These are phyloP conservation scores for Cladosporium sp. DNA, from an alignment of 2,329 filamentous ascomycete genomes.

Conservation along the genomic window DNA sequence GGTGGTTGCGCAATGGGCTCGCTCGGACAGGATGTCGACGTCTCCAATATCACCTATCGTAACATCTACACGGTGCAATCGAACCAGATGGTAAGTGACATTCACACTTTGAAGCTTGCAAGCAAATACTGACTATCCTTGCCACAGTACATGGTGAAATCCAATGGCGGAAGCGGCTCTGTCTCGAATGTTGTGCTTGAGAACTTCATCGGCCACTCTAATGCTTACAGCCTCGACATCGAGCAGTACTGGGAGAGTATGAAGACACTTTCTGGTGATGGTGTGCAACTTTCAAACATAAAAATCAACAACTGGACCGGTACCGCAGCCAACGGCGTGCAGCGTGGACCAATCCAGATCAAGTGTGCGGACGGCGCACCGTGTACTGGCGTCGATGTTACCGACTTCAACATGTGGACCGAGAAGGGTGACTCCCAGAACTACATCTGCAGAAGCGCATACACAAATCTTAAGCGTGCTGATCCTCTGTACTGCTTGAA, in stretches of 20 bases:
- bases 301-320: slow-evolving; percentile 55
- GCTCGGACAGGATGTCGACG: slow-evolving; percentile 46
- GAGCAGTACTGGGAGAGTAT: slow-evolving; percentile 51
- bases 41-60: slow-evolving; percentile 51
- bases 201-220: slow-evolving; percentile 58
- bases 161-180: slow-evolving; percentile 53
- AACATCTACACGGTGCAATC: slow-evolving; percentile 57
- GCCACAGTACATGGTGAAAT: slow-evolving; percentile 55
- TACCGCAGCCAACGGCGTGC: slow-evolving; percentile 45
- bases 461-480: slow-evolving; percentile 31
- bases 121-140: not conserved
- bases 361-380: slow-evolving; percentile 49
- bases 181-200: slow-evolving; percentile 50
- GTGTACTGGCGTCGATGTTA: slow-evolving; percentile 50
- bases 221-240: slow-evolving; percentile 56
- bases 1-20: slow-evolving; percentile 57
- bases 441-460: slow-evolving; percentile 49
- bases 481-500: slow-evolving; percentile 43
- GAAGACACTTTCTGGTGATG: slow-evolving; percentile 41
- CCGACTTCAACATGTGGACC: slow-evolving; percentile 52
- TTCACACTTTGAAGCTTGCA: not conserved
- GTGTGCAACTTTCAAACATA: slow-evolving; percentile 52
- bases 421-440: slow-evolving; percentile 39
- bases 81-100: slow-evolving; percentile 52
- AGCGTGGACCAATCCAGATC: slow-evolving; percentile 52